Base-by-base conservation (phyloP, 176 grass and related monocot genomes). In the Elaeis guineensis region DNA sequence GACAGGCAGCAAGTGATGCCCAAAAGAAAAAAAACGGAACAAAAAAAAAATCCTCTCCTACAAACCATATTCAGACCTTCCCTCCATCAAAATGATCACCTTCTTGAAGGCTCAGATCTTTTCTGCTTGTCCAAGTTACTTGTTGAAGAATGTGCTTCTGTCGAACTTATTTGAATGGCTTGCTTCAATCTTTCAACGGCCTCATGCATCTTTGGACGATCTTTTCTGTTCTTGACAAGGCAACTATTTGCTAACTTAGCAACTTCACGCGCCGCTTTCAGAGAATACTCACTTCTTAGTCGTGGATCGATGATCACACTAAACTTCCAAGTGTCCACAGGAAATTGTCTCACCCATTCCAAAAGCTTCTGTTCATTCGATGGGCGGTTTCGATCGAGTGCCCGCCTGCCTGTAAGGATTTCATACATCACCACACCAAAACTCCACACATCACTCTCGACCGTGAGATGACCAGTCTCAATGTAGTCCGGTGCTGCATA, bases 401-500 rank as follows among this genome's bases (percentile, higher is more conserved):
- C 75, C 9, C 83, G 75, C 52, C 86, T 72, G 17, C 92, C 92
- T 17, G 86, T 82, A 3, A 96, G 75, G 72, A 96, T 86, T 75
- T 96, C 92, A 67, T 85, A 90, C 17, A 88, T 72, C 63, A 90
- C 86, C 29, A 96, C 83, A 3, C 92, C 92, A 69, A 88, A 91
- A 56, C 92, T 87, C 83, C 86, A 96, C 48, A 96, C 83, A 51
- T 96, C 92, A 49, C 86, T 90, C 80, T 90, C 85, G 26, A 39
- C 53, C 7, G 80, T 96, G 18, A 96, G 75, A 72, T 96, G 92
- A 0, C 86, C 92, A 28, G 87, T 96, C 77, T 96, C 80, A 54
- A 96, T 79, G 72, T 96, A 96, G 61, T 96, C 91, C 25, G 91
- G 91, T n/a, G 91, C 86, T 32, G 86, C 91, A 64, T 96, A 96